These are phyloP conservation scores for Ogataea pignaliae DNA, from an alignment of 805 yeast genomes.

Conservation along the genomic window DNA sequence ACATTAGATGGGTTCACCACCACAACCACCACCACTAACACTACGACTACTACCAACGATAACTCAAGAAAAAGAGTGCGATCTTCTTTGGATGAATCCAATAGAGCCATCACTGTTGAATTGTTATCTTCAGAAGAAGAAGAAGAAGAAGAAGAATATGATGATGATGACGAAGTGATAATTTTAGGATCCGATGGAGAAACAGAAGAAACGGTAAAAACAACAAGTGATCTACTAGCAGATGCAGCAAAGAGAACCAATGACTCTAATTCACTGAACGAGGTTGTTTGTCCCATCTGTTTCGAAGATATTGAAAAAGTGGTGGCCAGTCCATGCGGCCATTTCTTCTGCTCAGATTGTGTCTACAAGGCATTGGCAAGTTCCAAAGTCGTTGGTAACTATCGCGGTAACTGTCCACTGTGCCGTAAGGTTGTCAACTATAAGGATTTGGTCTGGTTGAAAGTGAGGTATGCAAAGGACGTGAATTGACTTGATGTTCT, in stretches of 20 bases:
- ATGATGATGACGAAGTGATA: slow-evolving; percentile 29
- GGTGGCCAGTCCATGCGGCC: slow-evolving; percentile 53
- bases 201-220: slow-evolving; percentile 24
- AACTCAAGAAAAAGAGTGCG: neutral
- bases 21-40: neutral
- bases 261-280: slow-evolving; percentile 27
- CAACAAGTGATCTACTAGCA: slow-evolving; percentile 31
- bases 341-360: slow-evolving; percentile 51
- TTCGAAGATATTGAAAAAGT: slow-evolving; percentile 48
- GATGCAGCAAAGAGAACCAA: slow-evolving; percentile 18
- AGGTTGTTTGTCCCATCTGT: slow-evolving; percentile 49
- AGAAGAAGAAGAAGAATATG: slow-evolving; percentile 11
- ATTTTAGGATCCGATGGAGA: slow-evolving; percentile 33
- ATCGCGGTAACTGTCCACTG: slow-evolving; percentile 30
- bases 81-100: too few relatives aligned
- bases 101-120: slow-evolving; percentile 1
- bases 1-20: neutral
- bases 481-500: too few relatives aligned
- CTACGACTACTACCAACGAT: neutral
- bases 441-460: slow-evolving; percentile 30
- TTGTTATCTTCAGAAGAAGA: slow-evolving; percentile 1
- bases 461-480: slow-evolving; percentile 12
- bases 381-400: slow-evolving; percentile 30
- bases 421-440: slow-evolving; percentile 29
- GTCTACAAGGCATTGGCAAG: slow-evolving; percentile 45